Percentiles rank a stretch among this genome's conserved stretches.
phyloP scores from a whole-genome alignment of 1,284 basidiomycete genomes.

The Ceratobasidium sp. region DNA sequence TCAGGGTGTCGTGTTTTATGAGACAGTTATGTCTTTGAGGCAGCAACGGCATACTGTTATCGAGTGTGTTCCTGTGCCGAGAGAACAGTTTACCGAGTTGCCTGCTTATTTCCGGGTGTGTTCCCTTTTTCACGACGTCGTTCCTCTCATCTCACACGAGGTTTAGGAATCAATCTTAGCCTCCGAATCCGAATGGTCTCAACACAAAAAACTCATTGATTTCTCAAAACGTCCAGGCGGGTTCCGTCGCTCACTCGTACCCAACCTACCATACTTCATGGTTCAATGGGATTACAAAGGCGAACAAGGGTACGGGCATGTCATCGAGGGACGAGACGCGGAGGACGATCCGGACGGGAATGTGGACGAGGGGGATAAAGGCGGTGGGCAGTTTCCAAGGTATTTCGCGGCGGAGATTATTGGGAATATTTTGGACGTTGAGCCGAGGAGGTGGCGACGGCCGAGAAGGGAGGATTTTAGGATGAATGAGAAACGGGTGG shows the following conservation, averaged over 20 bases:
- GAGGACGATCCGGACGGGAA: constrained; percentile 70
- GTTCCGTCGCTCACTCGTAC: constrained; percentile 92
- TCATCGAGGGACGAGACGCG: constrained; percentile 87
- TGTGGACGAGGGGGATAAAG: constrained; percentile 87
- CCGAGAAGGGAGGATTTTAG: constrained; percentile 80
- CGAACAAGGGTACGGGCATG: constrained; percentile 96
- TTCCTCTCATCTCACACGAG: not conserved
- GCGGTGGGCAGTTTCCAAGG: constrained; percentile 89
- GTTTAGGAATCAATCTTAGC: constrained; percentile 88
- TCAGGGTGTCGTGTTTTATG: constrained; percentile 92
- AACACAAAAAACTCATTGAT: constrained; percentile 96
- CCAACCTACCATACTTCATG: constrained; percentile 98
- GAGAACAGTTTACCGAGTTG: constrained; percentile 83
- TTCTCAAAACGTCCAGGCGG: constrained; percentile 90
- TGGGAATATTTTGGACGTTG: constrained; percentile 89
- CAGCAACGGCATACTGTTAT: constrained; percentile 92
- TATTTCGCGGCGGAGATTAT: constrained; percentile 97
- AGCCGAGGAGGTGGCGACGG: constrained; percentile 87
- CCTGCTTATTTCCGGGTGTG: constrained; percentile 93
- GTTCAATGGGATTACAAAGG: constrained; percentile 98
- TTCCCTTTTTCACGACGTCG: constrained; percentile 43
- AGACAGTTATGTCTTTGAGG: constrained; percentile 88
- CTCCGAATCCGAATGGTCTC: constrained; percentile 96
- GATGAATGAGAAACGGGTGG: constrained; percentile 77
- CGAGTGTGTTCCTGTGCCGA: constrained; percentile 91